Base-by-base conservation (phyloP, 1,284 basidiomycete species). In the Trametes sp. region DNA sequence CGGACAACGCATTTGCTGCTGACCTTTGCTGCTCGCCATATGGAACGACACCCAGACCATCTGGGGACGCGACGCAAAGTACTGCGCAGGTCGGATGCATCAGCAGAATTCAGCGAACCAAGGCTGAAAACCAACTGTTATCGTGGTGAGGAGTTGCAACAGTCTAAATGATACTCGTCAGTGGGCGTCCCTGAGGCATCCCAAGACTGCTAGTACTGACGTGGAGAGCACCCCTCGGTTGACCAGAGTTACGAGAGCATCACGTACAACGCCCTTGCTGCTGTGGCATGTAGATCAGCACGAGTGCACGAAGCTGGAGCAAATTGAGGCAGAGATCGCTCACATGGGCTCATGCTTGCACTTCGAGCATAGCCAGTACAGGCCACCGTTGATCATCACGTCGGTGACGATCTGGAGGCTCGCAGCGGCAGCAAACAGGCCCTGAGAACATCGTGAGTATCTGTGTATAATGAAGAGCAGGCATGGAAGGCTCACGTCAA, bases 1-100 rank as follows among this genome's bases (percentile, higher is more conserved):
- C 14, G 33, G 42, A 46, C 11, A 13, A 5, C 7, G 48, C 28
- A 33, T 4, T n/a, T 28, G 10, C 19, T 19, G n/a, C 48, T 26
- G 16, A 63, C 66, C 63, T 62, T 68, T 68, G 57, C 59, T 65
- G 33, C 54, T 62, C 8, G 64, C 54, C 54, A 63, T 57, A 33
- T 65, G 66, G 57, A 68, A 68, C 4, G 64, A 57, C 28, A 65
- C 33, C 66, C 66, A 68, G 8, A 65, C 54, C 10, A 65, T 48
- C 9, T 51, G 53, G 4, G 63, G 63, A 4, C 62, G 57, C 16
- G 54, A 29, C 4, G 46, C 59, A 44, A 65, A 68, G 55, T 63
- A 68, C 66, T 68, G 19, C 8, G 6, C n/a, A 10, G 21, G 24
- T 24, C 44, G 26, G n/a, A n/a, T n/a, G n/a, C n/a, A n/a, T n/a